phyloP scores from a whole-genome alignment of 345 rosid species.

The Firmiana major region DNA sequence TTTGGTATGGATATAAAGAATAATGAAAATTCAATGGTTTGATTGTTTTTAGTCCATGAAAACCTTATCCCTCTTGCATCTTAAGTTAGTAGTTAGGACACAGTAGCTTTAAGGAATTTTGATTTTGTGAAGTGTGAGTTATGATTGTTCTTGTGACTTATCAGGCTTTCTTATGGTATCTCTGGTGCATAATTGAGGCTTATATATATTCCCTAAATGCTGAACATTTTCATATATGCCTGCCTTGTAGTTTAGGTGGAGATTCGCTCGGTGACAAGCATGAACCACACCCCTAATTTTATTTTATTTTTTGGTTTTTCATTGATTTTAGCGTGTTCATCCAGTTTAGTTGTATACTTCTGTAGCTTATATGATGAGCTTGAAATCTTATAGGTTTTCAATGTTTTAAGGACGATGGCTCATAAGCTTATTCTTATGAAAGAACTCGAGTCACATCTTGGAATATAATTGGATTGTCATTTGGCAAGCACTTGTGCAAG shows the following conservation, averaged over 20 bases:
- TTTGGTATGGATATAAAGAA: background rate
- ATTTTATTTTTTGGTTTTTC: too few relatives aligned
- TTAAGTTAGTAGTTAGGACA: background rate
- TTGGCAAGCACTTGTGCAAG: background rate
- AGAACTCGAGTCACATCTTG: background rate
- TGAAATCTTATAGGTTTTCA: background rate
- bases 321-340: background rate
- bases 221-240: background rate
- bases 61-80: background rate
- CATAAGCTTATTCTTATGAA: background rate
- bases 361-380: background rate
- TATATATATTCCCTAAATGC: background rate
- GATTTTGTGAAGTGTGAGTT: background rate
- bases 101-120: background rate
- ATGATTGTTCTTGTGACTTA: background rate
- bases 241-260: background rate
- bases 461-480: background rate
- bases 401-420: background rate
- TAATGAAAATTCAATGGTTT: background rate
- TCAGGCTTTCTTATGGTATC: background rate
- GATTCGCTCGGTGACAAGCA: background rate
- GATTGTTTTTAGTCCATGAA: background rate
- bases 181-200: background rate
- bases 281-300: background rate
- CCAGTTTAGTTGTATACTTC: background rate